These are phyloP conservation scores for Artomyces pyxidatus DNA, from an alignment of 768 basidiomycete genomes.

Conservation along the genomic window DNA sequence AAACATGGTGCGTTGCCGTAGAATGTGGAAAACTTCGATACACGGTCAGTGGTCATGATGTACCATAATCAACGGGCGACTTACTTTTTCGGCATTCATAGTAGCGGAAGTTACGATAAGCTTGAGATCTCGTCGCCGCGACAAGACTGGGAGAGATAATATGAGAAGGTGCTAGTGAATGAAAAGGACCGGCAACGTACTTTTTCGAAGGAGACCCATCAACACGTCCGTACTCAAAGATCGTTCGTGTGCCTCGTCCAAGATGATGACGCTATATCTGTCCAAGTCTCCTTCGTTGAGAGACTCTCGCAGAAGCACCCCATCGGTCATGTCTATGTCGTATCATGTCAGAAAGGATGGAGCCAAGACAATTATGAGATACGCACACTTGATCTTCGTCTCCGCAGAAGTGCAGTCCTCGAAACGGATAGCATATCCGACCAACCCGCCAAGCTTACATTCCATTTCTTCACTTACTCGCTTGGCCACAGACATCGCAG, in stretches of 20 bases:
- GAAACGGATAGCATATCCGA: conserved; percentile 97
- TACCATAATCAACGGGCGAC: neutral
- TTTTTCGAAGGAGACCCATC: conserved; percentile 93
- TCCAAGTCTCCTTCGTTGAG: conserved; percentile 98
- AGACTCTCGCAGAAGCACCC: conserved; percentile 95
- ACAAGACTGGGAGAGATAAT: conserved; percentile 43
- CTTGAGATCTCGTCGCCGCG: conserved; percentile 86
- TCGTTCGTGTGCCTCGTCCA: conserved; percentile 98
- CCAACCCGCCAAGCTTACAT: conserved; percentile 84
- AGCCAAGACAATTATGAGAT: neutral
- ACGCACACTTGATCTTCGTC: conserved; percentile 94
- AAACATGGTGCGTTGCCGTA: conserved; percentile 94
- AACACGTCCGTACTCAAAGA: conserved; percentile 96
- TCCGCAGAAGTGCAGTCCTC: conserved; percentile 94
- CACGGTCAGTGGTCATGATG: neutral
- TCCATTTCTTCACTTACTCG: conserved; percentile 99
- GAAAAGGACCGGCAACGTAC: conserved; percentile 48
- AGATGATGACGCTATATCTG: conserved; percentile 91
- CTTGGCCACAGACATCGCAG: conserved; percentile 99
- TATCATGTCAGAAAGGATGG: neutral
- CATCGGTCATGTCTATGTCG: conserved; percentile 90
- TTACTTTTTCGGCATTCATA: conserved; percentile 98
- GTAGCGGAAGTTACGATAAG: conserved; percentile 98
- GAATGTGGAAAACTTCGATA: conserved; percentile 79
- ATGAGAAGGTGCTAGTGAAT: neutral